Conservation (phyloP, 108 stramenopile species). For the Cylindrotheca fusiformis region DNA sequence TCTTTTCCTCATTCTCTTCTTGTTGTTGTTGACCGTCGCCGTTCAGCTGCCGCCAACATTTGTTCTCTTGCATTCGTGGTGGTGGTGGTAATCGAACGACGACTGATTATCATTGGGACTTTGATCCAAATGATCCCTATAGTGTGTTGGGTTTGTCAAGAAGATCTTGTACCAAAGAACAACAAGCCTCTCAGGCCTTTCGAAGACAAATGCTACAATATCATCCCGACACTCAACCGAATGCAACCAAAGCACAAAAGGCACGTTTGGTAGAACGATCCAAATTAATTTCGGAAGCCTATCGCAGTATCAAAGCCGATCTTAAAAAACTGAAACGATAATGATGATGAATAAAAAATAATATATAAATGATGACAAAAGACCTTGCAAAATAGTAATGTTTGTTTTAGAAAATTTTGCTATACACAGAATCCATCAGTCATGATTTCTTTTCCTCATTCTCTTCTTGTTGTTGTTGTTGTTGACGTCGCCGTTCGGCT, state of each 20-base stretch:
- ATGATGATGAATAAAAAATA: too few relatives aligned
- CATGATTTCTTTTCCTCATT: constrained; percentile 1
- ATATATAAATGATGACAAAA: too few relatives aligned
- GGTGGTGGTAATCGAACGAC: too few relatives aligned
- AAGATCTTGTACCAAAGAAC: constrained; percentile 56
- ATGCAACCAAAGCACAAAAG: constrained; percentile 63
- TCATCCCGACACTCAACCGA: constrained; percentile 71
- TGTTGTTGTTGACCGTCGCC: constrained; percentile 33
- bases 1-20: constrained; percentile 4
- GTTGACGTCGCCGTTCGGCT: constrained; percentile 57
- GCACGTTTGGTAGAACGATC: constrained; percentile 64
- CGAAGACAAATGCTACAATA: constrained; percentile 78
- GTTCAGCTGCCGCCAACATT: constrained; percentile 70
- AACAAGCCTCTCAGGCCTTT: constrained; percentile 80
- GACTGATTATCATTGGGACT: constrained; percentile 69
- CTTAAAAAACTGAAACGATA: constrained; percentile 16
- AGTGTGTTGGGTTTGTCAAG: constrained; percentile 60
- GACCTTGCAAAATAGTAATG: too few relatives aligned
- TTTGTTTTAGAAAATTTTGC: too few relatives aligned
- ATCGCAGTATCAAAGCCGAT: constrained; percentile 64
- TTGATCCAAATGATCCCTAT: constrained; percentile 79
- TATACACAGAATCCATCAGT: too few relatives aligned
- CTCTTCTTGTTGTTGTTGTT: constrained; percentile 25
- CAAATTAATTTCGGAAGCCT: constrained; percentile 76
- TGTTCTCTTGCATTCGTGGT: constrained; percentile 34